Evolutionary conservation across 2,329 filamentous ascomycete species (phyloP).

Genomic region (Neopestalotiopsis sp.): DNA sequence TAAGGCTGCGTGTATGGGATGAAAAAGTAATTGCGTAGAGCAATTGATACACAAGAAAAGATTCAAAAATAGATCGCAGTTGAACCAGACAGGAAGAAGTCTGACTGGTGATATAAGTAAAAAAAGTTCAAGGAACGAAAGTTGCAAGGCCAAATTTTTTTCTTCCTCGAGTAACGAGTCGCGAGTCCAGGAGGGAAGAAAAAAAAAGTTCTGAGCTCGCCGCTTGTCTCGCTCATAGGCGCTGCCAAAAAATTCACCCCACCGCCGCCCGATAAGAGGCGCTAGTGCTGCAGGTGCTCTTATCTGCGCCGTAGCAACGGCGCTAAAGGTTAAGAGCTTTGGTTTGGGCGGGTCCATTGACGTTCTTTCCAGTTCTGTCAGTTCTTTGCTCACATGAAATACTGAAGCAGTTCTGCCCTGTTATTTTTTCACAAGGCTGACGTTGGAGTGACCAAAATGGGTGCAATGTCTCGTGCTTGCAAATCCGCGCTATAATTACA

Average conservation of each 20-base stretch:
- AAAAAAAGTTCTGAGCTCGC: conserved; percentile 19
- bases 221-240: neutral
- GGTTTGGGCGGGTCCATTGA: neutral
- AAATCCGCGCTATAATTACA: no score
- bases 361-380: neutral
- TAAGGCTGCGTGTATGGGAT: neutral
- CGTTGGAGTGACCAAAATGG: no score
- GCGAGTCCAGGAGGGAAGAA: conserved; percentile 1
- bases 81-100: neutral
- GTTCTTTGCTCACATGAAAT: neutral
- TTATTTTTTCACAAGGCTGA: neutral
- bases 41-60: neutral
- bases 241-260: conserved; percentile 15
- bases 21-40: neutral
- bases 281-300: conserved; percentile 17
- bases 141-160: neutral
- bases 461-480: no score
- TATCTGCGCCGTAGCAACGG: conserved; percentile 15
- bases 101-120: neutral
- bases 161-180: conserved; percentile 4
- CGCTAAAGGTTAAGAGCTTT: neutral
- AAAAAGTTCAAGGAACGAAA: neutral
- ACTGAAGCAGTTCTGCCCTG: neutral
- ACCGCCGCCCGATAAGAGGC: conserved; percentile 18
- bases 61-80: neutral